A percentile compares a stretch with the other conserved stretches of the same genome.
phyloP scores from a whole-genome alignment of 805 yeast species.

The Sungouiozyma ichnusensis region DNA sequence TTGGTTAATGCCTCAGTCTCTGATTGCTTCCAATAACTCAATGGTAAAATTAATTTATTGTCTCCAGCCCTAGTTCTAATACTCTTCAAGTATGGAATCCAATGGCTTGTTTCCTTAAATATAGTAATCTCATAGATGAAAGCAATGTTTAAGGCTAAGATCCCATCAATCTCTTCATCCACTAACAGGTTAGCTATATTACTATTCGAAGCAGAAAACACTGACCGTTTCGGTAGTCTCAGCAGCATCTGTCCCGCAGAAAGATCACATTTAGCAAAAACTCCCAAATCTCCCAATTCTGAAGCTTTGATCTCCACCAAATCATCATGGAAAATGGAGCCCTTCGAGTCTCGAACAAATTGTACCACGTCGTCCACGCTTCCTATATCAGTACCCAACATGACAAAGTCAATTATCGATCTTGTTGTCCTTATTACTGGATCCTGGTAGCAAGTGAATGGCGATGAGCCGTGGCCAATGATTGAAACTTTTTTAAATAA shows the following conservation, averaged over 20 bases:
- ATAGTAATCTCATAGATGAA: constrained; percentile 57
- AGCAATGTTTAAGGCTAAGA: constrained; percentile 55
- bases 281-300: constrained; percentile 59
- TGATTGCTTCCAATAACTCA: constrained; percentile 51
- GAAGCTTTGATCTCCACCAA: not conserved
- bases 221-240: constrained; percentile 50
- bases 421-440: too few relatives aligned
- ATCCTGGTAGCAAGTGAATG: too few relatives aligned
- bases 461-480: not conserved
- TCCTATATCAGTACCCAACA: not conserved
- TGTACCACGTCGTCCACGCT: not conserved
- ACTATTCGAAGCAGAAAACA: constrained; percentile 50
- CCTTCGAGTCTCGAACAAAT: not conserved
- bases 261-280: constrained; percentile 37
- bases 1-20: constrained; percentile 42
- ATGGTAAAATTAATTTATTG: constrained; percentile 37
- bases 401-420: too few relatives aligned
- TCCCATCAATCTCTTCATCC: constrained; percentile 53
- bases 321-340: not conserved
- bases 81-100: constrained; percentile 56
- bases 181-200: constrained; percentile 54
- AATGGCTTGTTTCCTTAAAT: constrained; percentile 58
- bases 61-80: constrained; percentile 32
- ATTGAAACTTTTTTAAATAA: not conserved
- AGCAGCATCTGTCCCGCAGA: constrained; percentile 24